These are phyloP conservation scores for Ogataea glucozyma DNA, from an alignment of 805 yeast species.

Conservation along the genomic window DNA sequence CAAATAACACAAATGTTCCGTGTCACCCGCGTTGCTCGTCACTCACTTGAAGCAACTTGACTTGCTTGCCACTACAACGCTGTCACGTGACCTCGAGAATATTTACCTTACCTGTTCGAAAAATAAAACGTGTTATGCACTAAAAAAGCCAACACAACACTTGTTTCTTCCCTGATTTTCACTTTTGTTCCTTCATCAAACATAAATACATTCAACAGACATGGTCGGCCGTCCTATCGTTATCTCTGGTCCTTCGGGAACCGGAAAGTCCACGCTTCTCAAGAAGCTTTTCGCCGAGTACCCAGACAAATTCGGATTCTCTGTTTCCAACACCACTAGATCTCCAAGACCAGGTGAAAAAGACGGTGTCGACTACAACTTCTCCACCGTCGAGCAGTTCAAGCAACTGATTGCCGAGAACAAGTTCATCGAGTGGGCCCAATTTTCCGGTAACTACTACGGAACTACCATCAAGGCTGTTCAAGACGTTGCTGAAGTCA, in stretches of 20 bases:
- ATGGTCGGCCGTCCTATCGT: constrained; percentile 76
- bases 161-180: not conserved
- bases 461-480: constrained; percentile 92
- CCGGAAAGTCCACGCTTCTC: constrained; percentile 93
- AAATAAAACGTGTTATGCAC: constrained; percentile 3
- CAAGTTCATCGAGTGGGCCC: constrained; percentile 96
- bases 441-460: constrained; percentile 95
- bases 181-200: not conserved
- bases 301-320: constrained; percentile 90
- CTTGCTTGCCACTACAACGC: too few relatives aligned
- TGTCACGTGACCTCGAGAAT: not conserved
- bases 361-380: constrained; percentile 88
- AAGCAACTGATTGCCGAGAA: constrained; percentile 68
- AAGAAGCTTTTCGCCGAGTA: constrained; percentile 87
- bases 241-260: constrained; percentile 94
- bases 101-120: not conserved
- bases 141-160: constrained; percentile 2
- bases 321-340: constrained; percentile 92
- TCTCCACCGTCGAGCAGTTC: constrained; percentile 77
- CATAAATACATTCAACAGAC: not conserved
- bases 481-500: constrained; percentile 58
- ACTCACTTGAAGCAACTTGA: too few relatives aligned
- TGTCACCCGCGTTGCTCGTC: too few relatives aligned
- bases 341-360: constrained; percentile 88
- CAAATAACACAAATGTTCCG: too few relatives aligned